Conservation (phyloP, 2,329 filamentous ascomycete species). For the Arthrobotrys entomopaga region DNA sequence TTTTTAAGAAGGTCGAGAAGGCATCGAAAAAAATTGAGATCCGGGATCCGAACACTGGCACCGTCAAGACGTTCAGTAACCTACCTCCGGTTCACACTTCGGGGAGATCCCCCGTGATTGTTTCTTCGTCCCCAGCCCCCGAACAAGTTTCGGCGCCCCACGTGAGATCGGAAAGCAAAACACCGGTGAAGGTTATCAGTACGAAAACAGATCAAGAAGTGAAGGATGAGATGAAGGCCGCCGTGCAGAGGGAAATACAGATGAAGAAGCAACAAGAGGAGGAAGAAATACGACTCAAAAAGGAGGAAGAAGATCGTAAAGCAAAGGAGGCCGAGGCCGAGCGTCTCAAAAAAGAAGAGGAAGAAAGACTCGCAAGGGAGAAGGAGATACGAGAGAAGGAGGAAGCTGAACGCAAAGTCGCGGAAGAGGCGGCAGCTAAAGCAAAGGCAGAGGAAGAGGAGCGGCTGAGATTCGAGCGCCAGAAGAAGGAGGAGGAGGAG, state of each 20-base stretch:
- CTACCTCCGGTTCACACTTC: constrained; percentile 68
- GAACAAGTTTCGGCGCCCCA: constrained; percentile 70
- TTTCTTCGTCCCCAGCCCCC: constrained; percentile 75
- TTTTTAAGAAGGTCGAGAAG: constrained; percentile 68
- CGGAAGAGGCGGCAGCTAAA: constrained; percentile 58
- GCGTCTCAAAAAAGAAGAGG: constrained; percentile 60
- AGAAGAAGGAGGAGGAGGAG: constrained; percentile 58
- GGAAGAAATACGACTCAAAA: constrained; percentile 74
- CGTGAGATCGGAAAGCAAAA: constrained; percentile 73
- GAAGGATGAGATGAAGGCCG: constrained; percentile 78
- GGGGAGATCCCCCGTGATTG: constrained; percentile 71
- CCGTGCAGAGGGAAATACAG: constrained; percentile 78
- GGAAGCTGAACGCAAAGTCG: constrained; percentile 54
- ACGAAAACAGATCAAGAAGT: constrained; percentile 83
- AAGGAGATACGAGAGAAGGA: constrained; percentile 60
- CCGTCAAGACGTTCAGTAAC: constrained; percentile 58
- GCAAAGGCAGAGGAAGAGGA: constrained; percentile 59
- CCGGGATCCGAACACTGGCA: constrained; percentile 54
- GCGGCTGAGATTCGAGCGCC: constrained; percentile 24
- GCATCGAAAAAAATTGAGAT: constrained; percentile 60
- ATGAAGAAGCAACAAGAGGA: constrained; percentile 77
- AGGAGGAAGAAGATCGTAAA: constrained; percentile 66
- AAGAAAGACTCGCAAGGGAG: constrained; percentile 60
- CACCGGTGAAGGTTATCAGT: constrained; percentile 83
- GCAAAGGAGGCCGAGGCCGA: constrained; percentile 58